Base-by-base conservation (phyloP, 352 stramenopile genomes). In the Pythium sukuiense region DNA sequence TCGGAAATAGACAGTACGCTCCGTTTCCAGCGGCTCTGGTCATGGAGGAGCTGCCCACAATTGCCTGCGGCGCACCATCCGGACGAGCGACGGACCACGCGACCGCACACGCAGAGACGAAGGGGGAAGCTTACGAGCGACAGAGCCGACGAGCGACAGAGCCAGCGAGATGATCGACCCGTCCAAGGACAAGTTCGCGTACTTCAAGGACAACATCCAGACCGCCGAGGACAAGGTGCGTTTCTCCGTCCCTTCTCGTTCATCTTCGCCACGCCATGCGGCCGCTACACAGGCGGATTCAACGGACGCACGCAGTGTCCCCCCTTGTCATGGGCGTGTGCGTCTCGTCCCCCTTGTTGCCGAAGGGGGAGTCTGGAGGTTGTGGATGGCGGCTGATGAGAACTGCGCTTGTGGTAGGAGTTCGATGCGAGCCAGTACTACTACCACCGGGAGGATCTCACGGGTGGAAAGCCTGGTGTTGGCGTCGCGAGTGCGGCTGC, bases 161-260 rank as follows among this genome's bases (percentile, higher is more conserved):
- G 20, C 18, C 12, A 54, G 18, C 55, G 52, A 29, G 9, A 93
- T 93, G 85, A 92, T 95, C 62, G 86, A 95, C 65, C 86, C 86
- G 57, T 95, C 83, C 27, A 95, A 95, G 66, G 86, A 95, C 76
- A 93, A 93, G 69, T 89, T 95, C 66, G 86, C 86, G 0, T 95
- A 95, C 74, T 95, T 95, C 69, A 95, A 95, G 74, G 84, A 95
- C 71, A 95, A 95, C 67, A 92, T 95, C 71, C 86, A 95, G 76
- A 95, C 84, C 4, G 84, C 84, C 26, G 86, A 95, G 72, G 86
- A 95, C 67, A 92, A 95, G 80, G 86, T 92, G 52, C 41, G 63
- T 27, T 43, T 43, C 35, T 43, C 35, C 6, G 35, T 12, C 35
- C 16, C 35, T 24, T 24, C 20, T 24, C 20, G 20, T 24, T 24